phyloP scores from a whole-genome alignment of 148 eudicot genomes.

The Fagopyrum tataricum region DNA sequence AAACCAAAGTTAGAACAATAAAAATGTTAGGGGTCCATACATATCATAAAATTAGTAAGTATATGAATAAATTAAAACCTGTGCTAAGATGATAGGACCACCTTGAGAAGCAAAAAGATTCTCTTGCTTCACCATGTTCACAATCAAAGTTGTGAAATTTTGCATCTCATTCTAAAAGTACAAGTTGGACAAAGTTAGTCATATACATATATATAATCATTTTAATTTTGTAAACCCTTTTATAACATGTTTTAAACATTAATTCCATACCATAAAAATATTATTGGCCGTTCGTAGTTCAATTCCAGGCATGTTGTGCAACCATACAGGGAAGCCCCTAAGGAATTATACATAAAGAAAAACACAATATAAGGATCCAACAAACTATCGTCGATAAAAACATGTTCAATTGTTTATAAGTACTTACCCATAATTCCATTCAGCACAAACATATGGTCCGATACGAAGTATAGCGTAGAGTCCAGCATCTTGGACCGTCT shows the following conservation, averaged over 20 bases:
- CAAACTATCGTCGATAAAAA: background rate
- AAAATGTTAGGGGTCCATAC: too few relatives aligned
- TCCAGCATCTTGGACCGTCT: background rate
- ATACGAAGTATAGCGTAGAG: slow-evolving; percentile 8
- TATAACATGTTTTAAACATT: too few relatives aligned
- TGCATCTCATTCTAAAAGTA: background rate
- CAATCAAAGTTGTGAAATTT: slow-evolving; percentile 17
- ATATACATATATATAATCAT: too few relatives aligned
- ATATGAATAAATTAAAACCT: background rate
- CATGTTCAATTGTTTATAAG: background rate
- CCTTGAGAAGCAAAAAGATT: slow-evolving; percentile 11
- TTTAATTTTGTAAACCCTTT: too few relatives aligned
- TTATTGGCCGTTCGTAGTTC: slow-evolving; percentile 7
- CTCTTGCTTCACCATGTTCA: slow-evolving; percentile 16
- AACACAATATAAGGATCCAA: background rate
- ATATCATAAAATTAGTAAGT: too few relatives aligned
- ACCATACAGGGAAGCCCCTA: slow-evolving; percentile 13
- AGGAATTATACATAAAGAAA: background rate
- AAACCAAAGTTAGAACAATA: background rate
- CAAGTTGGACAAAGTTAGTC: too few relatives aligned
- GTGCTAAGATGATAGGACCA: slow-evolving; percentile 12
- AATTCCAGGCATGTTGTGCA: slow-evolving; percentile 10
- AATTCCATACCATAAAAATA: background rate
- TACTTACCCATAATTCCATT: slow-evolving; percentile 7
- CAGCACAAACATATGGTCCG: slow-evolving; percentile 1